Base-by-base conservation (phyloP, 441 rosid genomes). In the Manihot esculenta region DNA sequence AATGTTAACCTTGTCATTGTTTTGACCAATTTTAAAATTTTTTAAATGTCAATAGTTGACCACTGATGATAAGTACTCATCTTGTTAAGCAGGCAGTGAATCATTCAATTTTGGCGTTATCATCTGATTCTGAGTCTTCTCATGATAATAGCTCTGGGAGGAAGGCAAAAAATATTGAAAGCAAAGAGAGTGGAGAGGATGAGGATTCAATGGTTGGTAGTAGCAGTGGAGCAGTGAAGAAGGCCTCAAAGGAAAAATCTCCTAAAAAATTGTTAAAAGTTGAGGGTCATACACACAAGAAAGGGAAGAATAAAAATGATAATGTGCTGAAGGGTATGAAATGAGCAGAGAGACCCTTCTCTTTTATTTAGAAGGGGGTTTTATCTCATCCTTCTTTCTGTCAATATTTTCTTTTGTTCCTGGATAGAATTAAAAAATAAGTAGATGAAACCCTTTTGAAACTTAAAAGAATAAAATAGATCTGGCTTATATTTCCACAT, bases 71-170 rank as follows among this genome's bases (percentile, higher is more conserved):
- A 35, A 35, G 41, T 35, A 6, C 41, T 35, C 41, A 2, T 35
- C 41, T 35, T 69, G 72, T 77, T 77, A 65, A 79, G 67, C 81
- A 89, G 95, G 82, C 67, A 65, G 64, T 55, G 35, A 69, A 79
- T 68, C 78, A 61, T 84, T 76, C 82, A 64, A 67, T 86, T 55
- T 88, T 44, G 83, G 66, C 78, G 49, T 49, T 89, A 64, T 87
- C 97, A 67, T 92, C 94, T 56, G 99, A 89, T 83, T 87, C 96
- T 23, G 97, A 92, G 82, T 81, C 87, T 67, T 74, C 69, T 74
- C 86, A 80, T 57, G 75, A 72, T 49, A 68, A 70, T 81, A 69
- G 69, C 66, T 68, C 64, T 24, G 15, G 10, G 68, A 75, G 56
- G 42, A 76, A 78, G 66, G 68, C 70, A 21, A 70, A 77, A 81